These are phyloP conservation scores for Saccharomycopsis schoenii DNA, from an alignment of 805 yeast genomes.

Conservation along the genomic window DNA sequence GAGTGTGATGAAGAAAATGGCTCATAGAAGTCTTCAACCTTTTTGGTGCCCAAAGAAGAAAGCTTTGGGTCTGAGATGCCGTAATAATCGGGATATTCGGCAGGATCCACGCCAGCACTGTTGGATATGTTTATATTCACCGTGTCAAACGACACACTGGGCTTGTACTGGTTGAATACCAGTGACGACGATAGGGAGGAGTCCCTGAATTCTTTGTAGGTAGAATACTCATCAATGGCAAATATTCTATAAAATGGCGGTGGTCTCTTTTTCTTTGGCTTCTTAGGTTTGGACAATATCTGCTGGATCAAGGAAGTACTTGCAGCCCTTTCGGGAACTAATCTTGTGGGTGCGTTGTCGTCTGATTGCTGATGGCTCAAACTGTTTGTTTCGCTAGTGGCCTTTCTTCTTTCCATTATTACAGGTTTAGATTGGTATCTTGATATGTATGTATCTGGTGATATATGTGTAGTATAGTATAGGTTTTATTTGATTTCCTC, in stretches of 20 bases:
- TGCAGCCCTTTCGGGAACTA: neutral
- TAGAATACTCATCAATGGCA: neutral
- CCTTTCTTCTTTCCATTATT: neutral
- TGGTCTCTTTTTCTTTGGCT: slow-evolving; percentile 3
- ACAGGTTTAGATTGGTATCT: neutral
- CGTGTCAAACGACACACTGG: slow-evolving; percentile 45
- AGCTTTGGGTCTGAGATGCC: slow-evolving; percentile 1
- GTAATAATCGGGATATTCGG: slow-evolving; percentile 12
- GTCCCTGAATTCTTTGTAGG: neutral
- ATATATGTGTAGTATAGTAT: too few species aligned
- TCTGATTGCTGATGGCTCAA: neutral
- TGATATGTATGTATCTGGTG: too few species aligned
- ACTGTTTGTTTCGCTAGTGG: neutral
- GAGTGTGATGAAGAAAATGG: neutral
- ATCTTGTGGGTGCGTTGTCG: neutral
- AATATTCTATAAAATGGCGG: slow-evolving; percentile 9
- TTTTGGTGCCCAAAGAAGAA: slow-evolving; percentile 1
- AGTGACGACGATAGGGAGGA: neutral
- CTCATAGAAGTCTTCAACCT: slow-evolving; percentile 6
- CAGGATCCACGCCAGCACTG: slow-evolving; percentile 14
- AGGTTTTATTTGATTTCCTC: too few species aligned
- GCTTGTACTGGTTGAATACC: slow-evolving; percentile 1
- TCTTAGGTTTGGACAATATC: neutral
- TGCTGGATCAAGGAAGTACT: neutral
- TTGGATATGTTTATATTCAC: slow-evolving; percentile 27